These are phyloP conservation scores for Fusarium armeniacum DNA, from an alignment of 2,329 filamentous ascomycete genomes.

Conservation along the genomic window DNA sequence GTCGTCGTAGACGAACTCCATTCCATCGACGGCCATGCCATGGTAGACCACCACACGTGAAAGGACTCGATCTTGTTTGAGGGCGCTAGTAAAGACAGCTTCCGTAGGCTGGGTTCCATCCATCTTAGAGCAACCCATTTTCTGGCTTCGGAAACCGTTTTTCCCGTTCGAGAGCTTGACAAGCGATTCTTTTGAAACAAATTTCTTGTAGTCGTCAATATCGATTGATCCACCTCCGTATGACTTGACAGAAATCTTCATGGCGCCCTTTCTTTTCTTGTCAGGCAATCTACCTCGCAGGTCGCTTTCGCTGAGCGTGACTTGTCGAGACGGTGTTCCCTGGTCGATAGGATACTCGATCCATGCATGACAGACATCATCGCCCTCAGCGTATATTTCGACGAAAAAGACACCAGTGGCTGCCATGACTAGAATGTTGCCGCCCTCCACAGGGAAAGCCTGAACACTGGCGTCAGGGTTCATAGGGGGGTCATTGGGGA, in stretches of 20 bases:
- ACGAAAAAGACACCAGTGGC: slow-evolving; percentile 86
- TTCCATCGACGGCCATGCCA: slow-evolving; percentile 81
- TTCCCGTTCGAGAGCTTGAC: slow-evolving; percentile 80
- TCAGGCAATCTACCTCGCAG: slow-evolving; percentile 79
- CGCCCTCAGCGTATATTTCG: slow-evolving; percentile 85
- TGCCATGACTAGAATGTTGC: slow-evolving; percentile 81
- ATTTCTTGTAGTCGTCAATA: slow-evolving; percentile 79
- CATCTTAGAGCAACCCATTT: slow-evolving; percentile 79
- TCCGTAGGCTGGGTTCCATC: slow-evolving; percentile 79
- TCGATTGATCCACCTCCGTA: slow-evolving; percentile 79
- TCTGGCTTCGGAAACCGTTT: slow-evolving; percentile 80
- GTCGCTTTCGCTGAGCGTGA: slow-evolving; percentile 81
- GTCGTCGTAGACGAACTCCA: slow-evolving; percentile 96
- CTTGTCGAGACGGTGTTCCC: slow-evolving; percentile 75
- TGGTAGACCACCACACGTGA: slow-evolving; percentile 82
- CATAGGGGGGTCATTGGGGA: slow-evolving; percentile 78
- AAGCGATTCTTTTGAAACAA: slow-evolving; percentile 78
- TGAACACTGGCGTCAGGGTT: slow-evolving; percentile 82
- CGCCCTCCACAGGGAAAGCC: slow-evolving; percentile 85
- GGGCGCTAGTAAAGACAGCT: slow-evolving; percentile 78
- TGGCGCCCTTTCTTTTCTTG: slow-evolving; percentile 76
- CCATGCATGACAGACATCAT: slow-evolving; percentile 83
- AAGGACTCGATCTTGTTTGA: slow-evolving; percentile 78
- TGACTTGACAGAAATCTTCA: slow-evolving; percentile 82
- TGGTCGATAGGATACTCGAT: slow-evolving; percentile 81